Evolutionary conservation across 1,284 basidiomycete species (phyloP), one percentile per base, ranked within the genome.

Genomic region (Microbotryomycetes sp.): DNA sequence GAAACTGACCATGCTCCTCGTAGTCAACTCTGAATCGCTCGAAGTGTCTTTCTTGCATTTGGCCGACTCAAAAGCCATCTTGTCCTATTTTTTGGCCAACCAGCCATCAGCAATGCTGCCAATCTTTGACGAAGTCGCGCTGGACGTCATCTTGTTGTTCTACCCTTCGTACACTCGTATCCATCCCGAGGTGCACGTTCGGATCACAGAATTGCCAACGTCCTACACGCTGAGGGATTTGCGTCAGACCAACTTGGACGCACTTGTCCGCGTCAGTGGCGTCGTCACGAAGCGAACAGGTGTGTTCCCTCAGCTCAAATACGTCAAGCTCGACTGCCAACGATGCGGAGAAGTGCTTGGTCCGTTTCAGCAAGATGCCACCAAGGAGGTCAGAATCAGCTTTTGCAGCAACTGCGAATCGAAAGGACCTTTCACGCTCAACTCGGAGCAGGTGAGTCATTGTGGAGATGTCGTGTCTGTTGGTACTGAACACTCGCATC

Each of bases 271-370:
- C 50, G 89, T 98, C 14, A 85, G 86, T 4, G 96, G 96, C 32
- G 96, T 99, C n/a, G 94, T 99, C 51, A 99, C 96, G 0, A 82
- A 96, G 59, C 84, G 96, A 52, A 92, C 86, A 12, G 94, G 96
- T 25, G 93, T 99, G 12, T 97, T 98, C 78, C 96, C 96, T 15
- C 96, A 99, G 77, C 81, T 99, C 67, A 98, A 99, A 79, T 97
- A 97, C 74, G 93, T 99, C 78, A 97, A 97, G 76, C 98, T 99
- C 72, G 92, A 98, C 77, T 99, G 96, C 76, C 81, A 81, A 57
- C 93, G 92, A 75, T 99, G 96, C 72, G 88, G 88, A 19, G 87
- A 87, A 25, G 85, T 90, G 14, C 81, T 98, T 6, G 96, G 96
- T 15, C 96, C 96, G 0, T 98, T 98, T 80, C 94, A 90, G 76